Evolutionary conservation across 805 yeast species (phyloP).

Genomic region (Soucietia sequanensis): DNA sequence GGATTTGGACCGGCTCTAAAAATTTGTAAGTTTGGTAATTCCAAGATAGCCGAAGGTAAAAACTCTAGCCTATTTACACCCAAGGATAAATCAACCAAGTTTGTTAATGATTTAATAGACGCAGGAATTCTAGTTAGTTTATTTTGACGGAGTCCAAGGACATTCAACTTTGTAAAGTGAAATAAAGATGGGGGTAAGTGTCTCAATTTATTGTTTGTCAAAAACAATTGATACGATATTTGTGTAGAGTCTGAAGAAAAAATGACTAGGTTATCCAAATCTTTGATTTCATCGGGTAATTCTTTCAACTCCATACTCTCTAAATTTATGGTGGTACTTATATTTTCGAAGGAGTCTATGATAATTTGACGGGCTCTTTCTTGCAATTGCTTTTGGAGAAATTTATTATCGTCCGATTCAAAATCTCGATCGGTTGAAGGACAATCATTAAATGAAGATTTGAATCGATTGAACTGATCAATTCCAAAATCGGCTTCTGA

Average conservation of each 20-base stretch:
- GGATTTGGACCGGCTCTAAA: slow-evolving; percentile 61
- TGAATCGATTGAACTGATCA: slow-evolving; percentile 46
- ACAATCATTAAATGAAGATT: slow-evolving; percentile 18
- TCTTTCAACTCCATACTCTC: slow-evolving; percentile 47
- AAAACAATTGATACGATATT: slow-evolving; percentile 45
- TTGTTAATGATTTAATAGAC: slow-evolving; percentile 37
- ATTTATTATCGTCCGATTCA: slow-evolving; percentile 16
- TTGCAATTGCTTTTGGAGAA: slow-evolving; percentile 15
- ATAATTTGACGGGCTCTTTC: slow-evolving; percentile 41
- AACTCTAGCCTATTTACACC: slow-evolving; percentile 50
- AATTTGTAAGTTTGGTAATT: slow-evolving; percentile 39
- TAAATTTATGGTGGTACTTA: slow-evolving; percentile 41
- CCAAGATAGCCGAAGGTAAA: slow-evolving; percentile 54
- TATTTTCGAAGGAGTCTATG: slow-evolving; percentile 47
- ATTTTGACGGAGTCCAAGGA: slow-evolving; percentile 52
- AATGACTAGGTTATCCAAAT: slow-evolving; percentile 53
- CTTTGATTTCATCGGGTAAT: slow-evolving; percentile 59
- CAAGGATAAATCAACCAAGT: slow-evolving; percentile 51
- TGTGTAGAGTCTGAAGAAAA: slow-evolving; percentile 20
- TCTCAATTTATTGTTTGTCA: slow-evolving; percentile 48
- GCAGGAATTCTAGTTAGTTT: slow-evolving; percentile 48
- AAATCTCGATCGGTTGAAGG: slow-evolving; percentile 35
- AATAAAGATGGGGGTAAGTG: slow-evolving; percentile 51
- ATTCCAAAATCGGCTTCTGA: slow-evolving; percentile 48
- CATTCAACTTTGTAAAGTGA: slow-evolving; percentile 48